A percentile compares a stretch with the other conserved stretches of the same genome.
These are phyloP conservation scores for Puccinia brachypodii DNA, from an alignment of 1,284 basidiomycete species.

Conservation along the genomic window DNA sequence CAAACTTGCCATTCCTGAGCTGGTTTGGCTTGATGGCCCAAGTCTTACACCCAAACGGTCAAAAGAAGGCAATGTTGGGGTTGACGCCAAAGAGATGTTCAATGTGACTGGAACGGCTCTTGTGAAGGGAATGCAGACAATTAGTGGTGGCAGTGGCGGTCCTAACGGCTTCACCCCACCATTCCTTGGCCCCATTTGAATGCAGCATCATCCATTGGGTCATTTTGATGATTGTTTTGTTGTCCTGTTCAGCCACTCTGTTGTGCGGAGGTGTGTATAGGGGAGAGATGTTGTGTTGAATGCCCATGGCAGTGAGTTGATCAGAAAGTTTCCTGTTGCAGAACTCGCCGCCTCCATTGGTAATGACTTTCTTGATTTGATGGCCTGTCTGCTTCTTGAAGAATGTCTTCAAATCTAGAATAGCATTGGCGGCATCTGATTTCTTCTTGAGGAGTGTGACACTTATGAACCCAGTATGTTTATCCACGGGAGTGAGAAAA, in stretches of 20 bases:
- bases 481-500: background rate
- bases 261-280: background rate
- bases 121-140: background rate
- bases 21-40: background rate
- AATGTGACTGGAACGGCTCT: too few species aligned
- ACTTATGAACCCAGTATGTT: background rate
- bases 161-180: conserved; percentile 4
- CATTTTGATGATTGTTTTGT: background rate
- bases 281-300: background rate
- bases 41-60: conserved; percentile 10
- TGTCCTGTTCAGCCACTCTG: background rate
- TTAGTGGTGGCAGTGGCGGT: background rate
- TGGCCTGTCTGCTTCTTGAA: background rate
- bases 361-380: background rate
- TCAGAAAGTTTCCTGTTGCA: background rate
- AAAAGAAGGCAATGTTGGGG: background rate
- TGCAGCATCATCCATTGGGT: background rate
- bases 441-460: background rate
- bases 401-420: background rate
- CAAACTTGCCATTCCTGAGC: background rate
- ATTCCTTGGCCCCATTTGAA: background rate
- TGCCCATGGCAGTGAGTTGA: background rate
- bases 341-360: background rate
- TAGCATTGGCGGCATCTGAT: background rate
- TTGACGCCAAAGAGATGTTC: background rate